Evolutionary conservation across 345 rosid genomes (phyloP), one percentile per base, ranked within the genome.

Genomic region (Eucalyptus fibrosa): DNA sequence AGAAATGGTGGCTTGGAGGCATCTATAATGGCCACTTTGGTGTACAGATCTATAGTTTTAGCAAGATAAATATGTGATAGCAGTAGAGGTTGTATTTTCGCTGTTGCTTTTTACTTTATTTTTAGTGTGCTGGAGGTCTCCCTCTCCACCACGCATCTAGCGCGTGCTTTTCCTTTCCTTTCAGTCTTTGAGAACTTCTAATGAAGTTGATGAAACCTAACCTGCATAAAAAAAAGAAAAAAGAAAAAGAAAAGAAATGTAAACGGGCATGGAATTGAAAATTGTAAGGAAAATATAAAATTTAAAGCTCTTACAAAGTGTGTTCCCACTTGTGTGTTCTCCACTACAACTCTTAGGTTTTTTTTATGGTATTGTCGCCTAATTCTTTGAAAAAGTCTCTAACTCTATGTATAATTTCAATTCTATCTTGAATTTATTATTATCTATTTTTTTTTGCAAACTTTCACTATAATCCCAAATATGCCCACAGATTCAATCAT

Each of bases 381-480:
- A 0, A 55, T 55, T 50, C 51, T 50, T 0, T 50, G 0, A 5
- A 50, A n/a, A 50, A 14, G 14, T 53, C 26, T 55, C 26, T 0
- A 55, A 55, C 5, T 55, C 0, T 55, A 55, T 7, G 59, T 55
- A 55, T 55, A 55, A 55, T 55, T 55, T 21, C 10, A 55, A 55
- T 55, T 55, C 10, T 55, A 21, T n/a, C n/a, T n/a, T n/a, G n/a
- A n/a, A n/a, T 53, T 53, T 4, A 18, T 55, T 55, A 19, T 55
- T 4, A 21, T 55, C 26, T 0, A 53, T 0, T 3, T 19, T 18
- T 18, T 19, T n/a, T 55, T 21, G 1, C 11, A 55, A 19, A 55
- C 24, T 55, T 53, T 55, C 59, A 8, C 5, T 55, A 19, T 19
- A 0, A 21, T 55, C 59, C 11, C 4, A 53, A 53, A 53, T 53